Evolutionary conservation across 2,329 filamentous ascomycete genomes (phyloP), one percentile per base, ranked within the genome.

Genomic region (Fusarium sororula): DNA sequence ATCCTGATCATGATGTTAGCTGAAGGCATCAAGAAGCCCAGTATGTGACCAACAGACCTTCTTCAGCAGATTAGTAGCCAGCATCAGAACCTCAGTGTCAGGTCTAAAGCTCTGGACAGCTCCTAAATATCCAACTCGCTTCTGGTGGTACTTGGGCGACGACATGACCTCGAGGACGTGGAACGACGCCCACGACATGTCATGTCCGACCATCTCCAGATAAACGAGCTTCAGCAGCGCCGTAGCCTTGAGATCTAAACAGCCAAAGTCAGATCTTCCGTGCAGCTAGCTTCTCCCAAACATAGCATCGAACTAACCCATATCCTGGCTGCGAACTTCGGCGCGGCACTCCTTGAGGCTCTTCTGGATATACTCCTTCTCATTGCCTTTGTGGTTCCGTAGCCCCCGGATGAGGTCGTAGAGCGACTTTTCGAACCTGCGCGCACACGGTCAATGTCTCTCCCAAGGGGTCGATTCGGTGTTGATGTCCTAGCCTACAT

Each of bases 181-280:
- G 84, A 99, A 99, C 18, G 95, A 95, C 8, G 96, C 96, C 96
- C 96, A 99, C 7, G 96, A 98, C 96, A 99, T 99, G 84, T 98
- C 96, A 82, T 98, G 94, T 20, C 96, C 96, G 77, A 98, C 95
- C 96, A 99, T 99, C 82, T 99, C 96, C 75, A 99, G 90, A 82
- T 99, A 99, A 60, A 98, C 92, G 78, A 99, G 89, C 86, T 99
- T 99, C 80, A 99, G 87, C 61, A 99, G 88, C 51, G 96, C 96
- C 39, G 95, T 98, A 26, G 96, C 95, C 87, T 99, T 99, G 84
- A 98, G 89, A 85, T 98, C 95, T 94, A 66, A 59, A 54, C 60
- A 60, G 50, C 20, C n/a, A 30, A 39, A 28, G 60, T 78, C 63
- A 45, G 28, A 28, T n/a, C 45, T 17, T 41, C 17, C 8, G 37